A percentile compares a stretch with the other conserved stretches of the same genome.
These are phyloP conservation scores for Ilyonectria robusta DNA, from an alignment of 2,329 filamentous ascomycete genomes.

Conservation along the genomic window DNA sequence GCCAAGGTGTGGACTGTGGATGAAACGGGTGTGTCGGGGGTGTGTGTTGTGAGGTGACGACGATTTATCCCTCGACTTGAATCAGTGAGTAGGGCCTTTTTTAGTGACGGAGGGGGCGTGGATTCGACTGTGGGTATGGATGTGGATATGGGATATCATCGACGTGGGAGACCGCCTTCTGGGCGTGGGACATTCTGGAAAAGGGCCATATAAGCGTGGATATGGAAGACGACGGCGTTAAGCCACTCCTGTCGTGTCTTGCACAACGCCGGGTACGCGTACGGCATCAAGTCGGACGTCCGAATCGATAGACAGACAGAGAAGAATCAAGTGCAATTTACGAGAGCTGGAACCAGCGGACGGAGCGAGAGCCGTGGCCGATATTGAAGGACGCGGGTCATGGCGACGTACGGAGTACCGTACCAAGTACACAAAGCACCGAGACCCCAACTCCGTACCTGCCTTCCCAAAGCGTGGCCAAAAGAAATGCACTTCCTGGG, in stretches of 20 bases:
- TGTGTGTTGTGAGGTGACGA: constrained; percentile 27
- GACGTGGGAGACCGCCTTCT: constrained; percentile 4
- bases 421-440: neutral
- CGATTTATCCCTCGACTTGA: constrained; percentile 30
- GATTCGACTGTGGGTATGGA: constrained; percentile 23
- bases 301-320: neutral
- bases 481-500: constrained; percentile 1
- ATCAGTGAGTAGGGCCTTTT: constrained; percentile 25
- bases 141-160: constrained; percentile 23
- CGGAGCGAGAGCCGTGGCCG: too few relatives aligned
- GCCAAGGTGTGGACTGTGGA: constrained; percentile 19
- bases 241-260: constrained; percentile 8
- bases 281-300: neutral
- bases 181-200: constrained; percentile 11
- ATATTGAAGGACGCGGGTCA: too few relatives aligned
- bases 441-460: neutral
- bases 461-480: constrained; percentile 1
- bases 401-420: too few relatives aligned
- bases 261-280: neutral
- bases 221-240: constrained; percentile 9
- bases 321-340: too few relatives aligned
- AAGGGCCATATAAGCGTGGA: neutral
- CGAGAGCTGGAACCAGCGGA: too few relatives aligned
- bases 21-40: constrained; percentile 30
- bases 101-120: constrained; percentile 31